Percentiles rank a stretch among this genome's conserved stretches.
These are phyloP conservation scores for Aspergillus caelatus DNA, from an alignment of 2,329 filamentous ascomycete species.

Conservation along the genomic window DNA sequence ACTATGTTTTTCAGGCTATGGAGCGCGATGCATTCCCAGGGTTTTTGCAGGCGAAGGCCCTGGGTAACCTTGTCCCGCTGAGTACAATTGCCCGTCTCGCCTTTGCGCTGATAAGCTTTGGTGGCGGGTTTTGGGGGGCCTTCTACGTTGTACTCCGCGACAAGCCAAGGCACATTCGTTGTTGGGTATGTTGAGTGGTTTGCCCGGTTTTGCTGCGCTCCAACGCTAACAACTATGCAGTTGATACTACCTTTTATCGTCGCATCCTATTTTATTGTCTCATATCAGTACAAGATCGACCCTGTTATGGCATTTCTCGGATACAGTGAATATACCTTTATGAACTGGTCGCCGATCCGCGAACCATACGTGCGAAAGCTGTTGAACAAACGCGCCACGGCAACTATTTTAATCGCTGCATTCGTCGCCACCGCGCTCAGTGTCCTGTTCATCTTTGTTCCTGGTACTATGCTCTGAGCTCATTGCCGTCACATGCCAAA, in stretches of 20 bases:
- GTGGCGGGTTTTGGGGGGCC: slow-evolving; percentile 89
- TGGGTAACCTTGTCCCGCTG: slow-evolving; percentile 92
- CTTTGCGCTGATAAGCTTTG: slow-evolving; percentile 81
- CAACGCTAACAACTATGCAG: slow-evolving; percentile 42
- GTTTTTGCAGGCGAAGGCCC: slow-evolving; percentile 89
- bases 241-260: slow-evolving; percentile 88
- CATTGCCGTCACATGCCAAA: background rate
- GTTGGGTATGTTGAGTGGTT: slow-evolving; percentile 72
- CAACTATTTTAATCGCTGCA: slow-evolving; percentile 75
- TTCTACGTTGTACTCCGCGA: slow-evolving; percentile 93
- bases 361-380: slow-evolving; percentile 90
- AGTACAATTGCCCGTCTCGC: slow-evolving; percentile 86
- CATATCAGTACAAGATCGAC: slow-evolving; percentile 95
- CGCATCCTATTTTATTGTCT: slow-evolving; percentile 83
- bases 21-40: slow-evolving; percentile 98
- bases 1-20: slow-evolving; percentile 99
- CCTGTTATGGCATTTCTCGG: slow-evolving; percentile 87
- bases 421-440: slow-evolving; percentile 80
- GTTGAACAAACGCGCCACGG: slow-evolving; percentile 78
- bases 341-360: slow-evolving; percentile 83
- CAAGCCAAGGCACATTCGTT: slow-evolving; percentile 70
- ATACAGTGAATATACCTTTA: slow-evolving; percentile 93
- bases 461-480: slow-evolving; percentile 62
- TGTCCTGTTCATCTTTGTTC: slow-evolving; percentile 91
- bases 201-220: slow-evolving; percentile 7